These are phyloP conservation scores for Dothistroma pini DNA, from an alignment of 2,329 filamentous ascomycete species.

Conservation along the genomic window DNA sequence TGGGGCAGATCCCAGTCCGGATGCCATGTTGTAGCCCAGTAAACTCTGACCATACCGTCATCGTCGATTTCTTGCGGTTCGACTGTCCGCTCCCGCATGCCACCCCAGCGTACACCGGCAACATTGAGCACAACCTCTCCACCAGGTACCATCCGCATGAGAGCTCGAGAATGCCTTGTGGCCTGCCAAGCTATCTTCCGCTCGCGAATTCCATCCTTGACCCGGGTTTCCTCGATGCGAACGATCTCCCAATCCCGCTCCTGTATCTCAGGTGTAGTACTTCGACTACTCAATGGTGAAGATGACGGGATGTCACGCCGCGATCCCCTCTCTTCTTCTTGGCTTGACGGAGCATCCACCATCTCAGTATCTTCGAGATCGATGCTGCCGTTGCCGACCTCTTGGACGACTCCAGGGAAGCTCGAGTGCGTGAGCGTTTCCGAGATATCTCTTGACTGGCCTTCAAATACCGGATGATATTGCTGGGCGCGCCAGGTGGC, in stretches of 20 bases:
- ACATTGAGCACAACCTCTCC: neutral
- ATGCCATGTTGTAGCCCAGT: slow-evolving; percentile 2
- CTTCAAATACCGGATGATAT: neutral
- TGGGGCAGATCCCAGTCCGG: slow-evolving; percentile 4
- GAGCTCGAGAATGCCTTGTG: neutral
- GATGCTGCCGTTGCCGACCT: neutral
- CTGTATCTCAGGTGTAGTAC: neutral
- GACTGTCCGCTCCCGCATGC: neutral
- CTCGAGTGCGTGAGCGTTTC: neutral
- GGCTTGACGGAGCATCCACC: neutral
- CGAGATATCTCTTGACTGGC: neutral
- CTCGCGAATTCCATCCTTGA: neutral
- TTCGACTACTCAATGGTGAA: neutral
- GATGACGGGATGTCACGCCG: neutral
- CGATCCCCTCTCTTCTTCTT: neutral
- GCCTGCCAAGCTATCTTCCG: neutral
- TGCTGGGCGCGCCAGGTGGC: neutral
- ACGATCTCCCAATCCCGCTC: neutral
- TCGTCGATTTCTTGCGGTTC: neutral
- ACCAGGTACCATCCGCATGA: neutral
- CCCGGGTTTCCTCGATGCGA: neutral
- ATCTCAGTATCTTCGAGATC: neutral
- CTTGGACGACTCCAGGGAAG: neutral
- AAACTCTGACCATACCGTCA: neutral
- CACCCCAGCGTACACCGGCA: neutral